Evolutionary conservation across 163 green algal species (phyloP), one percentile per base, ranked within the genome.

Genomic region (Scenedesmus sp.): DNA sequence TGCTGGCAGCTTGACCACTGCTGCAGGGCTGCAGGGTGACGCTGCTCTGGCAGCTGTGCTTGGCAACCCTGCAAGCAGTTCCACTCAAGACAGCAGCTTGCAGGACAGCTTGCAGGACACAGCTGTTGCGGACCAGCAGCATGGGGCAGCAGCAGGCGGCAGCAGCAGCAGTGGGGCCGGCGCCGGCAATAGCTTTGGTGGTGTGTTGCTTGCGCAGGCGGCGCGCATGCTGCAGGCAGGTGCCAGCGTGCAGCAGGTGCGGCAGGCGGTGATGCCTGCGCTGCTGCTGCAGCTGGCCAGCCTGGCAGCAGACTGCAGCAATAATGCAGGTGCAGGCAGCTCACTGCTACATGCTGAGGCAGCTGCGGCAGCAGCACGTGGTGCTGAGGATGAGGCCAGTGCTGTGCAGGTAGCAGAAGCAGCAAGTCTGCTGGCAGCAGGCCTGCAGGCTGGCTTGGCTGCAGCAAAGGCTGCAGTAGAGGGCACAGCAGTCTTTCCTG

Each of bases 211-310:
- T 10, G 59, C 1, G 57, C 66, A 76, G 20, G 16, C 83, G 77
- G 83, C 83, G 10, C n/a, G 15, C 10, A 88, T 88, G 83, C 83
- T 88, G n/a, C 57, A 88, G 46, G 57, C 83, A 60, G 83, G 83
- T 46, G 66, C n/a, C 54, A 76, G 57, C 2, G 83, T 66, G 67
- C 57, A 88, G 16, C 23, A 55, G 18, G 83, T 88, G 23, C 6
- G 83, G 57, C 83, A 88, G 67, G 83, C 57, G 15, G 83, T 88
- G 8, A 26, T 88, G 57, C 83, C 83, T 60, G 83, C 83, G 4
- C 46, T 88, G 83, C 83, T 88, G 57, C 83, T 88, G 57, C 57
- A 74, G n/a, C 23, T 88, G n/a, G 83, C 83, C 5, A 66, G 57
- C 57, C 46, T 88, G 59, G 57, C 83, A 20, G 46, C 23, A 15